Evolutionary conservation across 164 flowering plant genomes (phyloP), one percentile per base, ranked within the genome.

Genomic region (Piper betle): DNA sequence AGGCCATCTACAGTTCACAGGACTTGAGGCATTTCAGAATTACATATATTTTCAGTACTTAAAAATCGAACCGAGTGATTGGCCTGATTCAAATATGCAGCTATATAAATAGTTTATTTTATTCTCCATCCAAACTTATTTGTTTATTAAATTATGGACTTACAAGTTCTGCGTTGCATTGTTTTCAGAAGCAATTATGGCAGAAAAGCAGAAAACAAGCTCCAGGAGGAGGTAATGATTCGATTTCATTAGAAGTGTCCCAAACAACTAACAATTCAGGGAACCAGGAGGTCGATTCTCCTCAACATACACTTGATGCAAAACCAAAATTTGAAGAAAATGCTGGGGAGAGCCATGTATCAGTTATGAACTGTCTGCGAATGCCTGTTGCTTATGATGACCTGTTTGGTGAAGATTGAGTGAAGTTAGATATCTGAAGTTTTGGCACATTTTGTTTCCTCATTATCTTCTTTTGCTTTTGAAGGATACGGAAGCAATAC

Each of bases 161-260:
- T 5, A 37, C 8, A 2, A 55, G 10, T 55, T 18, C 38, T 55
- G 38, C 33, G 20, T 6, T 55, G 33, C 15, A 4, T 20, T 61
- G 43, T 25, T 7, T 62, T 81, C 92, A 90, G 95, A 90, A 75
- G 79, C 95, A 85, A 75, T 81, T 90, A 66, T 80, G 69, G 72
- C 86, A 69, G 64, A 80, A 58, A 54, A 74, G 71, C 57, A 55
- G 52, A 9, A 65, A 52, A 71, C 78, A 43, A 65, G 65, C 43
- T 16, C 58, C 68, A 3, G 48, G 48, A 38, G 72, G 60, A 18
- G 68, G 57, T 12, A 71, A 57, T 3, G 71, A 69, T 39, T 43
- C 18, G 19, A 15, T 63, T 48, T 55, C 77, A 39, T 59, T 70
- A 46, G 63, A 25, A 61, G 55, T 25, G 46, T 19, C 55, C 1